Base-by-base conservation (phyloP, 768 basidiomycete species). In the Guyanaporus albipodus region DNA sequence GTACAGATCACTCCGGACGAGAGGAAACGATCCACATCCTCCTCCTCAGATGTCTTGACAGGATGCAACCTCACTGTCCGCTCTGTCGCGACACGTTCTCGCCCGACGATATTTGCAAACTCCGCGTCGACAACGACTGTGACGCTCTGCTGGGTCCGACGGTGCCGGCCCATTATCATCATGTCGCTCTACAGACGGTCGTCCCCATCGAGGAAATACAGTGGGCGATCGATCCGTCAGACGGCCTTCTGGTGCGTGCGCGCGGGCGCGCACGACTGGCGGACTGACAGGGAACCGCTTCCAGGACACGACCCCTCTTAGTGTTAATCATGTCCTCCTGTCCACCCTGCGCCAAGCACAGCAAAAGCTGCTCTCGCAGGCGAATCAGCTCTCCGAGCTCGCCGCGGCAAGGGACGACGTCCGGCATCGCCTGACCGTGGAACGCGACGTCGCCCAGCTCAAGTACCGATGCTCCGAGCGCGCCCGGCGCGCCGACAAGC, bases 21-120 rank as follows among this genome's bases (percentile, higher is more conserved):
- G 11, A 28, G 15, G 15, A 14, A 22, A 2, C 23, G n/a, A n/a
- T n/a, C n/a, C n/a, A n/a, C n/a, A n/a, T n/a, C n/a, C n/a, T n/a
- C n/a, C n/a, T n/a, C n/a, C n/a, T n/a, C 26, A 55, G 55, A 17
- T 56, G 54, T 39, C 49, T 56, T 26, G 17, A 29, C 9, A 18
- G 4, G 3, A 42, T 56, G 36, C 36, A 37, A 19, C 38, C 42
- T 6, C 42, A 42, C 21, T 56, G 55, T 10, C 54, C 55, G 5
- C 18, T 56, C 8, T 56, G 55, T 23, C 49, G 49, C 32, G 8
- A 17, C 36, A 4, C n/a, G 8, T 56, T 52, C 23, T 24, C 17
- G 3, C 24, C 17, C 4, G 2, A 0, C 10, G 50, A 52, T 11
- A 36, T 52, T 41, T 38, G 17, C 24, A 38, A 35, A 31, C 37